Evolutionary conservation across 2,329 filamentous ascomycete genomes (phyloP).

Genomic region (Colletotrichum eremochloae): DNA sequence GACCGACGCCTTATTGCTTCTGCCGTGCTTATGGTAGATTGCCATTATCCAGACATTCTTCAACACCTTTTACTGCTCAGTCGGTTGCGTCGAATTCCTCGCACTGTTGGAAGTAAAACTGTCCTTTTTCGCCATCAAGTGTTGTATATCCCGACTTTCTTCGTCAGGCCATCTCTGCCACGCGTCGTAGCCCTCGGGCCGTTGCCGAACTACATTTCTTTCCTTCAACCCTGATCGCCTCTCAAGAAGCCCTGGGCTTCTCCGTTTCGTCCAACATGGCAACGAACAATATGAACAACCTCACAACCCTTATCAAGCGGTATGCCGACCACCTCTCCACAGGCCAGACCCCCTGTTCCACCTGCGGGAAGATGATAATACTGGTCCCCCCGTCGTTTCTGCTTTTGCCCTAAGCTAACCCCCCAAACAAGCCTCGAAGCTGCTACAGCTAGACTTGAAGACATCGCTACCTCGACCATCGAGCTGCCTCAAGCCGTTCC

Average conservation of each 20-base stretch:
- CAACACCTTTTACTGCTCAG: neutral
- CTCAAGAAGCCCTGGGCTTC: slow-evolving; percentile 23
- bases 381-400: neutral
- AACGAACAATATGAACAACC: slow-evolving; percentile 90
- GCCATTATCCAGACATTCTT: neutral
- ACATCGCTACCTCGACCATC: slow-evolving; percentile 85
- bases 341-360: slow-evolving; percentile 31
- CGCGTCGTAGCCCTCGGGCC: neutral
- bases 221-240: neutral
- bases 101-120: neutral
- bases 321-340: slow-evolving; percentile 60
- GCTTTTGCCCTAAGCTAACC: slow-evolving; percentile 55
- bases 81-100: neutral
- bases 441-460: slow-evolving; percentile 94
- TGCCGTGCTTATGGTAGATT: slow-evolving; percentile 4
- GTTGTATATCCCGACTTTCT: neutral
- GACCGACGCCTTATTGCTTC: neutral
- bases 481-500: slow-evolving; percentile 69
- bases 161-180: slow-evolving; percentile 28
- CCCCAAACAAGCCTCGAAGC: slow-evolving; percentile 84
- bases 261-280: slow-evolving; percentile 66
- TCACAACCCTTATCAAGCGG: slow-evolving; percentile 98
- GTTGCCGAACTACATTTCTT: slow-evolving; percentile 16
- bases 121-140: neutral
- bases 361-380: neutral